Conservation (phyloP, 371 early-diverging fungal species). For the Mucor indicus region DNA sequence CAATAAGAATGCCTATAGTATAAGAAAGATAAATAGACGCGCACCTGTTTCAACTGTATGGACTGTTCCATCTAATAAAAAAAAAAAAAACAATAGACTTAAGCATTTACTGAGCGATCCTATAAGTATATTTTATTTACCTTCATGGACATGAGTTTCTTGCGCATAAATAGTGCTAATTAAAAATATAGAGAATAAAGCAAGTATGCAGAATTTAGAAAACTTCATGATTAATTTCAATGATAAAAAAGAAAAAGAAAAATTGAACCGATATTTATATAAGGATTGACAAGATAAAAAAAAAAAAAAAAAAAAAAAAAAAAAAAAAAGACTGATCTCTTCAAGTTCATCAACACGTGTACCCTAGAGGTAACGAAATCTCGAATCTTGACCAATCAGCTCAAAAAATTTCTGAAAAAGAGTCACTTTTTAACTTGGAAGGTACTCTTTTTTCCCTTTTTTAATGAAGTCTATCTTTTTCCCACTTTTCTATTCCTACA, state of each 20-base stretch:
- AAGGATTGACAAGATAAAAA: not conserved
- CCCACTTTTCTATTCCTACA: too few species aligned
- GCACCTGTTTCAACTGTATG: not conserved
- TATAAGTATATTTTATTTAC: too few species aligned
- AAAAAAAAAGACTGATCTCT: too few species aligned
- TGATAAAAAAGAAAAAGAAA: not conserved
- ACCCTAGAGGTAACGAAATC: slow-evolving; percentile 9
- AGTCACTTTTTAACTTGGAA: slow-evolving; percentile 3
- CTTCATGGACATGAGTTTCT: slow-evolving; percentile 17
- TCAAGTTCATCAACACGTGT: too few species aligned
- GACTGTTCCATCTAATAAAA: slow-evolving; percentile 2
- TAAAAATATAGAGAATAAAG: slow-evolving; percentile 6
- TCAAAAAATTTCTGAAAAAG: slow-evolving; percentile 16
- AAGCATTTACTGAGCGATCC: too few species aligned
- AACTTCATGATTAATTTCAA: not conserved
- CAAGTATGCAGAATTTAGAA: too few species aligned
- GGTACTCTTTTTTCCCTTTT: slow-evolving; percentile 6
- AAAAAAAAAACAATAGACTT: too few species aligned
- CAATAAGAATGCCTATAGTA: too few species aligned
- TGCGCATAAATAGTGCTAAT: slow-evolving; percentile 6
- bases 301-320: not conserved
- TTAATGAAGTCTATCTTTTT: too few species aligned
- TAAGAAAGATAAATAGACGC: too few species aligned
- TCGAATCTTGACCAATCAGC: slow-evolving; percentile 10
- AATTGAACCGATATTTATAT: not conserved